phyloP scores from a whole-genome alignment of 495 filamentous ascomycete species.

The Aspergillus homomorphus region DNA sequence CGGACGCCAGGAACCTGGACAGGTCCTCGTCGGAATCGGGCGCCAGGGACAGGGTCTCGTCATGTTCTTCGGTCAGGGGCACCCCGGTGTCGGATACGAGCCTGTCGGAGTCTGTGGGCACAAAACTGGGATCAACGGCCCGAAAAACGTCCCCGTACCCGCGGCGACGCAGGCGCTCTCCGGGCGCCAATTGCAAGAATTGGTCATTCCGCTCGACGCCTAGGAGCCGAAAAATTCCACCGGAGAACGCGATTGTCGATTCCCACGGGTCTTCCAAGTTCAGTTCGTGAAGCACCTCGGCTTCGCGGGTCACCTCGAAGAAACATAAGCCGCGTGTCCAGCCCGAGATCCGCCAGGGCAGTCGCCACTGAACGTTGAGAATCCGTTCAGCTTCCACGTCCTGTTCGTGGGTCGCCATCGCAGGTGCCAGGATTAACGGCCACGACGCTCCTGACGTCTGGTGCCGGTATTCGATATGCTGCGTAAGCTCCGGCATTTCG shows the following conservation, averaged over 20 bases:
- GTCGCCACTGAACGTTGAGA: not conserved
- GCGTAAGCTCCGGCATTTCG: not conserved
- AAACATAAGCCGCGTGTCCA: not conserved
- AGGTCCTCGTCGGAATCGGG: too few relatives aligned
- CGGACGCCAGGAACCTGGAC: too few relatives aligned
- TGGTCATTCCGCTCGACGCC: not conserved
- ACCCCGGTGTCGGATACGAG: too few relatives aligned
- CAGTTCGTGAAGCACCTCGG: not conserved
- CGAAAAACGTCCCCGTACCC: too few relatives aligned
- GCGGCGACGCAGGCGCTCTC: not conserved
- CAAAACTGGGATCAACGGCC: too few relatives aligned
- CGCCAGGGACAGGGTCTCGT: too few relatives aligned
- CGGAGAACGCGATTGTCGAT: not conserved
- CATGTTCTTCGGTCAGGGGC: too few relatives aligned
- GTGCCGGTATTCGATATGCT: not conserved
- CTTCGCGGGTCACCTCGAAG: not conserved
- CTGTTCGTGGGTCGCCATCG: not conserved
- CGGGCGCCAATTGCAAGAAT: not conserved
- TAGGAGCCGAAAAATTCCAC: not conserved
- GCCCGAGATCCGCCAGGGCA: not conserved
- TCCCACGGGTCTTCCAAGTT: too few relatives aligned
- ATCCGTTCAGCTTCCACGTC: not conserved
- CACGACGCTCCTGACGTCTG: not conserved
- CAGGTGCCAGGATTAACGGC: not conserved
- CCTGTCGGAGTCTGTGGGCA: too few relatives aligned